Base-by-base conservation (phyloP, 371 early-diverging fungal species). In the Lichtheimia ramosa region DNA sequence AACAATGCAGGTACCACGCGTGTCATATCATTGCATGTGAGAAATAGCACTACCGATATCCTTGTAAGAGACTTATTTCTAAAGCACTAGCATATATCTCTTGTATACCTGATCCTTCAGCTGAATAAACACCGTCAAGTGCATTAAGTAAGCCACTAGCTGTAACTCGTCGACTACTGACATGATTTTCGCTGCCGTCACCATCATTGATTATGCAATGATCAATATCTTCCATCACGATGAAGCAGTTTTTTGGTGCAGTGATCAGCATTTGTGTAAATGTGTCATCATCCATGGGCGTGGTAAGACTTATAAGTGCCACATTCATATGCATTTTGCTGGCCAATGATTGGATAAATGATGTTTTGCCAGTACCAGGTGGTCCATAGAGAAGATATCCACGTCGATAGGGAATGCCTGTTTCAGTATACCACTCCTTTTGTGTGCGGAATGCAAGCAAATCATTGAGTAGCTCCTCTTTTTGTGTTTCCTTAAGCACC, bases 1-100 rank as follows among this genome's bases (percentile, higher is more conserved):
- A 96, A 88, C 49, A 99, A 74, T 8, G 99, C 99, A 4, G 92
- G 89, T 64, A 96, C 97, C 23, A 99, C 83, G 1, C 84, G 85
- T 20, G 92, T 92, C 39, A 96, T 73, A 64, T 96, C 94, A 70
- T 96, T 97, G 14, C 96, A 96, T 8, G 97, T 97, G 94, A 97
- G 95, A 66, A 94, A 88, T 5, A 94, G 83, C 43, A 94, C 83
- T 54, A 51, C 4, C 24, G 48, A 60, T 16, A 51, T 34, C 8
- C 2, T 0, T 34, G 34, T 34, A 8, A 34, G 10, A 8, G 34
- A 34, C 6, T 10, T n/a, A n/a, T 34, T 34, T 10, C 34, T 10
- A 5, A 8, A 6, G 8, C 2, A 34, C 34, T 8, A 34, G 34
- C 34, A 25, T 10, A 49, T 23, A 13, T 13, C n/a, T 13, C 28